Evolutionary conservation across 2,329 filamentous ascomycete species (phyloP), one percentile per base, ranked within the genome.

Genomic region (Beauveria australis): DNA sequence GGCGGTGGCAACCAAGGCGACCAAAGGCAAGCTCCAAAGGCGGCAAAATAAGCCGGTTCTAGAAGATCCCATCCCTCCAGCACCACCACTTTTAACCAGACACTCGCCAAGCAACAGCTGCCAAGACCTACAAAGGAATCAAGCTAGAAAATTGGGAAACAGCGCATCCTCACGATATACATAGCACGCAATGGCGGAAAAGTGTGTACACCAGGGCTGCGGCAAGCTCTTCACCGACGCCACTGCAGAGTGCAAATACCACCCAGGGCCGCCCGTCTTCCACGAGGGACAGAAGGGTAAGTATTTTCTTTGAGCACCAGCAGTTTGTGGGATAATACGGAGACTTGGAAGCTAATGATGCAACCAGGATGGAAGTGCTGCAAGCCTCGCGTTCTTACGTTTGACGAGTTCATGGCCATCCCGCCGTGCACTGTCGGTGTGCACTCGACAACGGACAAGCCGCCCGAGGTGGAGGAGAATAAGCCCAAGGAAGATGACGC

Each of bases 261-360:
- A 99, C 76, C 91, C 93, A 48, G 92, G 92, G 61, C 91, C 92
- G 65, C 94, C 94, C 51, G 82, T 94, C 72, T 99, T 99, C 75
- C 94, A 97, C 74, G 94, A 99, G 78, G 94, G 94, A 63, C 93
- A 97, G 77, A 97, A 99, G 86, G 94, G 93, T 96, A 79, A 72
- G 37, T 16, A 37, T 5, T 14, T 6, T 37, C 12, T 37, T 37
- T 37, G 12, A 37, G 12, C 33, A 37, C 14, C n/a, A 19, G 18
- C 12, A 46, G 1, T 6, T 6, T 12, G 12, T 10, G 7, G 14
- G 4, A 14, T 14, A 24, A 51, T 10, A 10, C 19, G 14, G 5
- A 37, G 12, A 22, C 8, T 2, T n/a, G 16, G 47, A 40, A 59
- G 18, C 28, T 49, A 49, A 46, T 26, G 26, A 5, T 12, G 40